phyloP scores from a whole-genome alignment of 1,284 basidiomycete genomes.

The Mycosarcoma maydis region DNA sequence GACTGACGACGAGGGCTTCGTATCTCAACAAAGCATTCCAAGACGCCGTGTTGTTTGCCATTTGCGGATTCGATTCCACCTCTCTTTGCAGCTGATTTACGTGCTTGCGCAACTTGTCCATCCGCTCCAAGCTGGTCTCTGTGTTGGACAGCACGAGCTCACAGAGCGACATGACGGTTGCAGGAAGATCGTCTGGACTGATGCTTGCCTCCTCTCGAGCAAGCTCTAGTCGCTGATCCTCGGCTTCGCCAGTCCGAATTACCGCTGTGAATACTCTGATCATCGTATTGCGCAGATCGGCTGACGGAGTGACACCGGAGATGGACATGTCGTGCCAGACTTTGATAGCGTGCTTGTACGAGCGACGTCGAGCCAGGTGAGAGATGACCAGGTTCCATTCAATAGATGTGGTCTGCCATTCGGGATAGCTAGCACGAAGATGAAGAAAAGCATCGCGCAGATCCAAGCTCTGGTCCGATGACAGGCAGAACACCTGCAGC shows the following conservation, averaged over 20 bases:
- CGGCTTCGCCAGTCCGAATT: slow-evolving; percentile 7
- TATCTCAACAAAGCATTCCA: slow-evolving; percentile 39
- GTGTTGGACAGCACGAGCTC: not conserved
- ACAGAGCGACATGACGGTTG: slow-evolving; percentile 19
- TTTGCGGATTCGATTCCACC: not conserved
- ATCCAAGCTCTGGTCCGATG: slow-evolving; percentile 1
- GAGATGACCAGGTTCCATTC: slow-evolving; percentile 45
- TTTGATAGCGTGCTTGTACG: slow-evolving; percentile 11
- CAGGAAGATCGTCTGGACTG: slow-evolving; percentile 16
- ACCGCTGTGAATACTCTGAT: slow-evolving; percentile 4
- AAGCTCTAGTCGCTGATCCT: slow-evolving; percentile 5
- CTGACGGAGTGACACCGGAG: slow-evolving; percentile 3
- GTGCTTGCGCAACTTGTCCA: slow-evolving; percentile 7
- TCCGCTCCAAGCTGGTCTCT: not conserved
- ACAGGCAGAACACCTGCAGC: slow-evolving; percentile 14
- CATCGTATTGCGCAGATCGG: slow-evolving; percentile 19
- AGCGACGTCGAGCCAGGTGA: slow-evolving; percentile 4
- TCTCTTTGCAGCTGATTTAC: slow-evolving; percentile 14
- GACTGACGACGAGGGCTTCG: slow-evolving; percentile 16
- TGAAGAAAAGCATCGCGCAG: slow-evolving; percentile 12
- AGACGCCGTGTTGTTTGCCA: slow-evolving; percentile 6
- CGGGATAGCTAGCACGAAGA: slow-evolving; percentile 22
- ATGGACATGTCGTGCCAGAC: slow-evolving; percentile 22
- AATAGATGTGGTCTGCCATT: slow-evolving; percentile 31
- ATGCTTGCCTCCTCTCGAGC: not conserved